Evolutionary conservation across 2,329 filamentous ascomycete genomes (phyloP), one percentile per base, ranked within the genome.

Genomic region (Cryphonectria parasitica): DNA sequence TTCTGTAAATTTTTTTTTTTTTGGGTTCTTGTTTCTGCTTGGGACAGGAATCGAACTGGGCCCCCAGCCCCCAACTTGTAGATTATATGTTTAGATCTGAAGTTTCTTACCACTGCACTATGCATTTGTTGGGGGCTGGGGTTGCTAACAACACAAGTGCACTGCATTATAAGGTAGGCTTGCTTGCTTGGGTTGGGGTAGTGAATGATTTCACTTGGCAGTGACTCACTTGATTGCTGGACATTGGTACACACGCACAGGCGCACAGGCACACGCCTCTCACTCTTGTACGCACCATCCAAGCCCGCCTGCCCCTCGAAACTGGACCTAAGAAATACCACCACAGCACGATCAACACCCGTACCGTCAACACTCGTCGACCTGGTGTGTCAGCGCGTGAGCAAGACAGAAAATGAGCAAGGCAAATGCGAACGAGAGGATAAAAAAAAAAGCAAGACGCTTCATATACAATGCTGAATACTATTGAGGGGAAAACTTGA

Each of bases 81-180:
- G 22, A 36, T 61, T 39, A 8, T 31, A 17, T 60, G 17, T 22
- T 31, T 61, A 61, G 34, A 39, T 61, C 31, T 10, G 11, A 22
- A 8, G 58, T n/a, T 61, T 34, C 19, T 39, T 61, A 61, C 58
- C 58, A 61, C 58, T 61, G 31, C 58, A 39, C 58, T 39, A 61
- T 39, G 34, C 31, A 61, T 19, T 13, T 25, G 31, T 36, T 36
- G 58, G 58, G 58, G 31, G 19, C 58, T n/a, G 34, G 31, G 58
- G 31, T 22, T 31, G 22, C 1, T 8, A 61, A 39, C 17, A 11
- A 13, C 19, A 15, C 58, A 2, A 19, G 10, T n/a, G 34, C 6
- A 39, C 45, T n/a, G 34, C 1, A 15, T 39, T 25, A 61, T 61
- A 61, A 5, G 15, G 1, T 13, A 6, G 34, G 31, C 8, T 31